These are phyloP conservation scores for Umbellularia californica DNA, from an alignment of 164 flowering plant species.

Conservation along the genomic window DNA sequence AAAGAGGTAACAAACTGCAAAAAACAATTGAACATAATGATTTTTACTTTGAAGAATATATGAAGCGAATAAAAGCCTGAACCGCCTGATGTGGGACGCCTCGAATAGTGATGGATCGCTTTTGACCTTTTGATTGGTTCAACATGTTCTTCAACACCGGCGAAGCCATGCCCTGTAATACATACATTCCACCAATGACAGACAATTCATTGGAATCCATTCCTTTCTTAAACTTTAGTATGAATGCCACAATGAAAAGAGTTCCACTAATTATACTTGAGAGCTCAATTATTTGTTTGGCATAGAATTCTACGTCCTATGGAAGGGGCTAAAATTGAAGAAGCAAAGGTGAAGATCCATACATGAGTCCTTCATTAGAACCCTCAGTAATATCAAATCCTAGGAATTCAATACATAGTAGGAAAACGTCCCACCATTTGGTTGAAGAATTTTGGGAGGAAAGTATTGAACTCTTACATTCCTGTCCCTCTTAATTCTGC, in stretches of 20 bases:
- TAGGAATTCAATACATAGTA: too few species aligned
- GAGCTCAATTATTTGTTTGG: not conserved
- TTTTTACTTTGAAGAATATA: slow-evolving; percentile 78
- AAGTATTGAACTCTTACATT: too few species aligned
- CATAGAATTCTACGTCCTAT: too few species aligned
- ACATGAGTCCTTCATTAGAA: too few species aligned
- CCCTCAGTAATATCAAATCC: too few species aligned
- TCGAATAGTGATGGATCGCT: slow-evolving; percentile 42
- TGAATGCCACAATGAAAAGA: too few species aligned
- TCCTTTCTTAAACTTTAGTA: not conserved
- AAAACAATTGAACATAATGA: not conserved
- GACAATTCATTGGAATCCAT: not conserved
- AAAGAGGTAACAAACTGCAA: not conserved
- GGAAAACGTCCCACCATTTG: too few species aligned
- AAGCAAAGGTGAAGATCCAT: too few species aligned
- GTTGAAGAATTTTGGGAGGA: too few species aligned
- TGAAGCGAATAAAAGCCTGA: slow-evolving; percentile 63
- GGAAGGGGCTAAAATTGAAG: too few species aligned
- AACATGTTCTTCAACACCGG: slow-evolving; percentile 66
- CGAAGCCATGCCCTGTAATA: slow-evolving; percentile 71
- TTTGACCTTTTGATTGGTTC: slow-evolving; percentile 44
- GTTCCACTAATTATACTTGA: not conserved
- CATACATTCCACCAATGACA: not conserved
- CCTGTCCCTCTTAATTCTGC: too few species aligned
- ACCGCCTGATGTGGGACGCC: slow-evolving; percentile 85